phyloP scores from a whole-genome alignment of 2,329 filamentous ascomycete species.

The Fusarium protoensiforme region DNA sequence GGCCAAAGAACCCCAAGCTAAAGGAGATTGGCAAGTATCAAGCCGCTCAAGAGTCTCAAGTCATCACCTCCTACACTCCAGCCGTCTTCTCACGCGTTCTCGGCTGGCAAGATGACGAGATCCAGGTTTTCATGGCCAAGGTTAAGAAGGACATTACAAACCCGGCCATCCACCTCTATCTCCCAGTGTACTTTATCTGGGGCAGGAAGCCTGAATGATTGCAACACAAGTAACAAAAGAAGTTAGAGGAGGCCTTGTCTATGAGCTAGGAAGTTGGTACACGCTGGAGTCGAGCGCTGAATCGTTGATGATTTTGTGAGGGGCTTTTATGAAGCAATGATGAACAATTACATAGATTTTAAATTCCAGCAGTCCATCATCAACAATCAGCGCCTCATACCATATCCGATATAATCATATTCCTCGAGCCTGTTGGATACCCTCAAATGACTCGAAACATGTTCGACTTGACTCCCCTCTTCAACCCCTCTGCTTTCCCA shows the following conservation, averaged over 20 bases:
- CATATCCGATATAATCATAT: too few species aligned
- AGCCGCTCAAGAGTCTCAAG: constrained; percentile 29
- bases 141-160: constrained; percentile 32
- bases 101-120: constrained; percentile 32
- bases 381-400: too few species aligned
- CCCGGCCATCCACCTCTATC: constrained; percentile 32
- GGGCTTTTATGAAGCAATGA: neutral
- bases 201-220: constrained; percentile 19
- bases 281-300: neutral
- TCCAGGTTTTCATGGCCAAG: constrained; percentile 34
- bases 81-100: constrained; percentile 34
- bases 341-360: neutral
- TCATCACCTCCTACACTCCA: constrained; percentile 30
- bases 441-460: constrained; percentile 77
- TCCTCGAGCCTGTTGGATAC: neutral
- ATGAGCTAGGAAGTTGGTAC: neutral
- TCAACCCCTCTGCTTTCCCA: constrained; percentile 77
- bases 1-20: constrained; percentile 16
- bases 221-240: neutral
- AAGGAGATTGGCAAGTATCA: constrained; percentile 30
- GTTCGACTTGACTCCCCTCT: constrained; percentile 78
- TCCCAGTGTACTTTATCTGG: constrained; percentile 35
- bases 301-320: neutral
- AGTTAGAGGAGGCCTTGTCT: neutral
- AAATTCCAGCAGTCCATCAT: neutral